Conservation (phyloP, 139 green algal species). For the Chlamydomonas urium region DNA sequence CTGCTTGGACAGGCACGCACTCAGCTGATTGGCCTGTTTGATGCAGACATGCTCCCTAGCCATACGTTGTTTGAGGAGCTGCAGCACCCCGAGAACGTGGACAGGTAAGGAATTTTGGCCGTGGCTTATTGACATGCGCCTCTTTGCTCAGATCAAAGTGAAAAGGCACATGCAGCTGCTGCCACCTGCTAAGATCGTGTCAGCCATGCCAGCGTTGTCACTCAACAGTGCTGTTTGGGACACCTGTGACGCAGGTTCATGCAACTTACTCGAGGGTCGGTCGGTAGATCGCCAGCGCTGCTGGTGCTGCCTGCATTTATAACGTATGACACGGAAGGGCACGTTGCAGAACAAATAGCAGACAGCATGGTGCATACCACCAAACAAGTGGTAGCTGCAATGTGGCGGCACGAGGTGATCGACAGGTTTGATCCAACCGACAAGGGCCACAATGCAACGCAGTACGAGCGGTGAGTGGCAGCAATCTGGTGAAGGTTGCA, state of each 20-base stretch:
- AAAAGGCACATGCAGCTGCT: not conserved
- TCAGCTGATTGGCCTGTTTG: slow-evolving; percentile 24
- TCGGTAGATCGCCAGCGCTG: not conserved
- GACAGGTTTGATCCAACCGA: slow-evolving; percentile 4
- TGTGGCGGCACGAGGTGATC: not conserved
- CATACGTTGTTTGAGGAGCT: not conserved
- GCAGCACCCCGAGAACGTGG: not conserved
- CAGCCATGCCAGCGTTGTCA: not conserved
- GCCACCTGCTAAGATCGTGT: not conserved
- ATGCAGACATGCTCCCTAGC: slow-evolving; percentile 32
- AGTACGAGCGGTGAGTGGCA: slow-evolving; percentile 1
- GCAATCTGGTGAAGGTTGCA: not conserved
- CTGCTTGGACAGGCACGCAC: slow-evolving; percentile 24
- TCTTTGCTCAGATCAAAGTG: not conserved
- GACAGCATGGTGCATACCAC: not conserved
- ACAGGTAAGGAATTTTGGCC: not conserved
- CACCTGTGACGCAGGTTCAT: not conserved
- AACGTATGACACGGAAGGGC: not conserved
- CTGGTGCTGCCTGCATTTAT: slow-evolving; percentile 15
- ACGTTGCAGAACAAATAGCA: not conserved
- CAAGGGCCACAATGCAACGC: slow-evolving; percentile 10
- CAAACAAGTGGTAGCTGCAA: not conserved
- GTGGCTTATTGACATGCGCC: not conserved
- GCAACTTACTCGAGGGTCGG: not conserved
- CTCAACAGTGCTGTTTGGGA: not conserved